Conservation (phyloP, 108 stramenopile genomes). For the Hondaea fermentalgiana region DNA sequence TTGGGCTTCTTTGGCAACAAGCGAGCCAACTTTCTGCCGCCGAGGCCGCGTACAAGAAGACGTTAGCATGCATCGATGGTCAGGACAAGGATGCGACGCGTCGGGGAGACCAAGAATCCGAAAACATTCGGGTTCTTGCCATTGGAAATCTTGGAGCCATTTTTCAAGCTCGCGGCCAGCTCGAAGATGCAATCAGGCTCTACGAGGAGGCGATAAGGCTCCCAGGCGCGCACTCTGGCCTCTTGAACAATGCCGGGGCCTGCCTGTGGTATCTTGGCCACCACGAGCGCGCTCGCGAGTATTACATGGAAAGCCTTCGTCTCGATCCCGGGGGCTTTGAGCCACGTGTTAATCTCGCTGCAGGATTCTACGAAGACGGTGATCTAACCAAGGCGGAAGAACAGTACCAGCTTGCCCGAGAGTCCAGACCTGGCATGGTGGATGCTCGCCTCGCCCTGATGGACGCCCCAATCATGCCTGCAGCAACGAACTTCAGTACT, state of each 20-base stretch:
- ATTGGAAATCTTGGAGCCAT: neutral
- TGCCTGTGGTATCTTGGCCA: neutral
- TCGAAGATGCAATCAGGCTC: neutral
- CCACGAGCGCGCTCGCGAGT: neutral
- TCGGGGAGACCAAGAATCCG: neutral
- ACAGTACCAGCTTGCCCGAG: neutral
- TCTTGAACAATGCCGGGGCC: neutral
- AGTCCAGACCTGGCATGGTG: neutral
- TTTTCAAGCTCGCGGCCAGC: neutral
- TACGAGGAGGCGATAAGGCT: neutral
- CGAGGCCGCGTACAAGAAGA: no score
- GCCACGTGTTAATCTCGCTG: conserved; percentile 20
- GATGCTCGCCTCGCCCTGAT: neutral
- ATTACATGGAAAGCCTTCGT: neutral
- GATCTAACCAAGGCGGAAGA: neutral
- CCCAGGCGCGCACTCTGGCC: neutral
- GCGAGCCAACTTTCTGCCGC: no score
- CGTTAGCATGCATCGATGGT: no score
- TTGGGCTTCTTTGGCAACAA: no score
- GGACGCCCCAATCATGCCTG: neutral
- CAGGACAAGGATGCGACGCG: neutral
- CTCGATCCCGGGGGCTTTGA: neutral
- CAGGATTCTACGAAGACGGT: neutral
- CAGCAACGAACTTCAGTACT: conserved; percentile 31
- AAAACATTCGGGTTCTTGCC: neutral